A percentile compares a stretch with the other conserved stretches of the same genome.
Evolutionary conservation across 1,139 yeast species (phyloP).

Genomic region (Geotrichum restrictum): DNA sequence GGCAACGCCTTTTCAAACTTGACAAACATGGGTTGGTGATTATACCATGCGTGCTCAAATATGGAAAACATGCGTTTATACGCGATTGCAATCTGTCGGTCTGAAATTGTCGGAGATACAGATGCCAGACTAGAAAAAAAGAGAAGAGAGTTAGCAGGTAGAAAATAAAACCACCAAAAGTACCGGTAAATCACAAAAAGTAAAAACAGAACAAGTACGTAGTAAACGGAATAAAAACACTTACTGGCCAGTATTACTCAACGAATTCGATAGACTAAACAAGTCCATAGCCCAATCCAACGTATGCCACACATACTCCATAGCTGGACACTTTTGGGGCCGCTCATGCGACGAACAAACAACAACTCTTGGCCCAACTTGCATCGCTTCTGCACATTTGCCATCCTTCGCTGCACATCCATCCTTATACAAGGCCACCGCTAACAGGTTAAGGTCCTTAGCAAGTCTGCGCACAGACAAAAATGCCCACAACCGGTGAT

Average conservation of each 20-base stretch:
- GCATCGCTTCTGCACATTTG: not conserved
- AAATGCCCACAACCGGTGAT: conserved; percentile 12
- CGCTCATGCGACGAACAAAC: conserved; percentile 5
- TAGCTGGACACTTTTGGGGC: conserved; percentile 14
- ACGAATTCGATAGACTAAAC: conserved; percentile 4
- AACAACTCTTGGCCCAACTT: not conserved
- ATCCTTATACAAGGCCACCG: conserved; percentile 11
- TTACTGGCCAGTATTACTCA: not conserved
- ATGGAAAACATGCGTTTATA: conserved; percentile 20
- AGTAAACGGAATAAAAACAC: not conserved
- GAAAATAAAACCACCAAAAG: too few species aligned
- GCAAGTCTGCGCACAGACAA: conserved; percentile 15
- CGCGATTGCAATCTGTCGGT: conserved; percentile 8
- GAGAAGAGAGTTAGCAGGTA: not conserved
- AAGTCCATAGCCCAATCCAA: conserved; percentile 15
- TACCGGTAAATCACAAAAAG: too few species aligned
- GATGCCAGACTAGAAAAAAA: too few species aligned
- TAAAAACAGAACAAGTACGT: too few species aligned
- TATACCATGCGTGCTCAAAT: conserved; percentile 22
- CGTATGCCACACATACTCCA: conserved; percentile 19
- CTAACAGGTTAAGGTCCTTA: conserved; percentile 14
- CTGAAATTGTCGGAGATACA: not conserved
- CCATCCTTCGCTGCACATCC: conserved; percentile 10
- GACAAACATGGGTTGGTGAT: conserved; percentile 15
- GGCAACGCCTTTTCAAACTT: conserved; percentile 11